A percentile compares a stretch with the other conserved stretches of the same genome.
Conservation (phyloP, 108 stramenopile species). For the Cyclotella choctawhatcheeana region DNA sequence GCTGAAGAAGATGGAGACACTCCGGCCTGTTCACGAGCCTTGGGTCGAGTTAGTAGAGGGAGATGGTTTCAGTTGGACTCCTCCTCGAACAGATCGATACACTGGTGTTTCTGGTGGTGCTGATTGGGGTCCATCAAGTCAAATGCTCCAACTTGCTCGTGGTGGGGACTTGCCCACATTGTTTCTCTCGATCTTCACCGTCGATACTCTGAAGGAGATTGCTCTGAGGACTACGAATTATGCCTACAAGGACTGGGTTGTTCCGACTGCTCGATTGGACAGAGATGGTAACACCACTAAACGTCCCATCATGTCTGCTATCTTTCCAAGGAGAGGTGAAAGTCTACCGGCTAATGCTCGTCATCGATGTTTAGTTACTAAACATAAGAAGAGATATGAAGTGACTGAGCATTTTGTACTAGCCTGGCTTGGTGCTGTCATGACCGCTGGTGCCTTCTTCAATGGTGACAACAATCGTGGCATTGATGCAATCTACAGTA, state of each 20-base stretch:
- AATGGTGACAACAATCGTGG: conserved; percentile 2
- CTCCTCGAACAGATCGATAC: neutral
- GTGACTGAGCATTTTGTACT: too few relatives aligned
- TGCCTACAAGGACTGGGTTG: conserved; percentile 11
- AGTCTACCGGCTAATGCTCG: neutral
- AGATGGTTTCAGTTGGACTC: neutral
- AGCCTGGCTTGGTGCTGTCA: too few relatives aligned
- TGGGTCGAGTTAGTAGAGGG: neutral
- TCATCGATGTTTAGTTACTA: too few relatives aligned
- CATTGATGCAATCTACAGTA: neutral
- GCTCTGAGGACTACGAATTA: neutral
- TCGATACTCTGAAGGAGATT: neutral
- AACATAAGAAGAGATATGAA: too few relatives aligned
- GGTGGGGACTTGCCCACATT: neutral
- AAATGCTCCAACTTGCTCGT: conserved; percentile 10
- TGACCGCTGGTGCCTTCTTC: conserved; percentile 1
- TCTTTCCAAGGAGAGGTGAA: neutral
- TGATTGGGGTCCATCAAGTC: neutral
- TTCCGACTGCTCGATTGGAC: neutral
- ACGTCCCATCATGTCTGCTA: neutral
- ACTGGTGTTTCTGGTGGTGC: neutral
- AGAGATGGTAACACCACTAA: conserved; percentile 4
- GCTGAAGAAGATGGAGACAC: neutral
- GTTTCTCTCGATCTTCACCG: neutral
- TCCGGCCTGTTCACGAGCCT: neutral